Percentiles rank a stretch among this genome's conserved stretches.
These are phyloP conservation scores for Puya raimondii DNA, from an alignment of 176 grass and related monocot species.

Conservation along the genomic window DNA sequence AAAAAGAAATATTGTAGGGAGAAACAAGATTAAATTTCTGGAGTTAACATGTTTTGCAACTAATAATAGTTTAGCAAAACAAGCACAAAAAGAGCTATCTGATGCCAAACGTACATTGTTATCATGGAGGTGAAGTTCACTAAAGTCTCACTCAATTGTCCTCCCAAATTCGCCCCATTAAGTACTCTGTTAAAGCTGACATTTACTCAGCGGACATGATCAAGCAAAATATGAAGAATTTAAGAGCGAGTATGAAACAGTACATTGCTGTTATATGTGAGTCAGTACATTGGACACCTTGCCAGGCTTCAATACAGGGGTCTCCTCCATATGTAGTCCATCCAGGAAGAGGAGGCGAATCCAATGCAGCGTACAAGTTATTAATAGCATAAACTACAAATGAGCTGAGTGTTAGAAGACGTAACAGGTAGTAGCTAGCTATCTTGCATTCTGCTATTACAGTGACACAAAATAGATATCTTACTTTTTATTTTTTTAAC, in stretches of 20 bases:
- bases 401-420: background rate
- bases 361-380: slow-evolving; percentile 54
- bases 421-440: background rate
- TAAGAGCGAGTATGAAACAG: background rate
- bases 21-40: background rate
- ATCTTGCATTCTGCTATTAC: background rate
- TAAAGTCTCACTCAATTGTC: slow-evolving; percentile 43
- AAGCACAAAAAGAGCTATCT: background rate
- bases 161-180: slow-evolving; percentile 65
- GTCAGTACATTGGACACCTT: slow-evolving; percentile 68
- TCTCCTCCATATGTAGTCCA: slow-evolving; percentile 72
- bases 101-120: slow-evolving; percentile 37
- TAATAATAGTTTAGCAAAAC: background rate
- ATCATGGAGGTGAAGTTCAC: slow-evolving; percentile 63
- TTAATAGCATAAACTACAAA: slow-evolving; percentile 88
- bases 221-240: background rate
- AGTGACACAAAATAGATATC: background rate
- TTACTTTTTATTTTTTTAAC: background rate
- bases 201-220: background rate
- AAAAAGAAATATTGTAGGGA: no score
- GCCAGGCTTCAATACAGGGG: slow-evolving; percentile 76
- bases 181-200: slow-evolving; percentile 31
- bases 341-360: slow-evolving; percentile 61
- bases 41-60: slow-evolving; percentile 4
- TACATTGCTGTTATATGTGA: slow-evolving; percentile 81